A percentile compares a stretch with the other conserved stretches of the same genome.
Conservation (phyloP, 768 basidiomycete genomes). For the Amanita rimosa region DNA sequence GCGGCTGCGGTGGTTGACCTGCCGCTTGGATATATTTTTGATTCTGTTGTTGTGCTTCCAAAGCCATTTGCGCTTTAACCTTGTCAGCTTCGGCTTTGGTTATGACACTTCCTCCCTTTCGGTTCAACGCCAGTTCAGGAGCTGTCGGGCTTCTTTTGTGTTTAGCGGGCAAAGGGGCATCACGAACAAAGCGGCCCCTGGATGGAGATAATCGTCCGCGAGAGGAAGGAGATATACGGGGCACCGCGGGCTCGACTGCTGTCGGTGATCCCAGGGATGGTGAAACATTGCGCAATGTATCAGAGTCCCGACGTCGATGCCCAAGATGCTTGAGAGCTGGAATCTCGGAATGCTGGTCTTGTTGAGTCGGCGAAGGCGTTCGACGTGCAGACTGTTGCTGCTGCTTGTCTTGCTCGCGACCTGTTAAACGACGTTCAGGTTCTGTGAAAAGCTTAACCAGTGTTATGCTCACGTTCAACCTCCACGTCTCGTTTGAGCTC, state of each 20-base stretch:
- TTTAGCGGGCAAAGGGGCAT: constrained; percentile 24
- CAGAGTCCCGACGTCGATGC: constrained; percentile 66
- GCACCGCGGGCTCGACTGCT: constrained; percentile 29
- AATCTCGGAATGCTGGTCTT: constrained; percentile 8
- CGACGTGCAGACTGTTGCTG: constrained; percentile 26
- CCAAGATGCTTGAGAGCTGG: constrained; percentile 15
- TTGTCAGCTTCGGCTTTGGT: constrained; percentile 17
- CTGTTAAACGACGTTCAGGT: constrained; percentile 8
- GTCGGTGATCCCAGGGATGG: constrained; percentile 41
- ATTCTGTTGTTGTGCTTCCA: constrained; percentile 18
- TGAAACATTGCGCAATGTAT: constrained; percentile 48
- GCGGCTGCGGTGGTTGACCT: constrained; percentile 24
- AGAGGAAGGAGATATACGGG: constrained; percentile 13
- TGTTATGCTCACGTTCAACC: constrained; percentile 25
- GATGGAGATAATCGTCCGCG: constrained; percentile 15
- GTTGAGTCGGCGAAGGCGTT: constrained; percentile 37
- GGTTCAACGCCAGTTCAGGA: constrained; percentile 41
- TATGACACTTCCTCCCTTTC: not conserved
- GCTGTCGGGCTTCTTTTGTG: constrained; percentile 65
- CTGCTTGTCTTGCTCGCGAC: constrained; percentile 14
- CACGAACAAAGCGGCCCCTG: constrained; percentile 12
- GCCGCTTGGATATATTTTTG: constrained; percentile 19
- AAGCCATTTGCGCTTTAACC: constrained; percentile 20
- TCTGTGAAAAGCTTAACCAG: constrained; percentile 8
- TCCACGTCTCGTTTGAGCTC: constrained; percentile 25